Evolutionary conservation across 139 green algal genomes (phyloP).

Genomic region (Haematococcus lacustris): DNA sequence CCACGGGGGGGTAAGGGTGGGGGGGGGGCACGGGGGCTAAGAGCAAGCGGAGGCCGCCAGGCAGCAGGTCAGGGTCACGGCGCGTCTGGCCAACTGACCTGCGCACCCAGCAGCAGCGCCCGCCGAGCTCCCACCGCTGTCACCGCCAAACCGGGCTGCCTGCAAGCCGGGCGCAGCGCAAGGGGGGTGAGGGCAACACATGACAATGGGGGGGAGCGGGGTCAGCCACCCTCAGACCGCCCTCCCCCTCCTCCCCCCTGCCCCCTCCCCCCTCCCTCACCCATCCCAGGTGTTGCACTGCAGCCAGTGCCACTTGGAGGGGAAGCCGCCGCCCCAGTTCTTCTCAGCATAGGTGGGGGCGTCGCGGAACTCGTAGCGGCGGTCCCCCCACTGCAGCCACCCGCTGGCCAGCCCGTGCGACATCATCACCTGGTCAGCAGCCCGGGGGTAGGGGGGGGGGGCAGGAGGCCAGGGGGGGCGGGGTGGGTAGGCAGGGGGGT

Average conservation of each 20-base stretch:
- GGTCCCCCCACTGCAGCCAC: constrained; percentile 82
- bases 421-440: constrained; percentile 75
- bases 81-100: too few species aligned
- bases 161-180: constrained; percentile 4
- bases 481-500: background rate
- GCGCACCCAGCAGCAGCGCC: constrained; percentile 38
- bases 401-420: constrained; percentile 73
- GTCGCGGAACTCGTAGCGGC: constrained; percentile 63
- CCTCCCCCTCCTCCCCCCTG: too few species aligned
- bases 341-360: constrained; percentile 87
- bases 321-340: constrained; percentile 97
- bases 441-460: too few species aligned
- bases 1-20: background rate
- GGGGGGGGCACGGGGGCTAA: background rate
- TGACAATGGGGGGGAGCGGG: too few species aligned
- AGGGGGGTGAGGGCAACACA: too few species aligned
- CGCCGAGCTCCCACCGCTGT: constrained; percentile 75
- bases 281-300: constrained; percentile 90
- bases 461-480: background rate
- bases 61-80: too few species aligned
- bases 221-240: too few species aligned
- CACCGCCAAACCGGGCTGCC: constrained; percentile 55
- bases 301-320: constrained; percentile 85
- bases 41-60: too few species aligned
- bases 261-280: constrained; percentile 7